These are phyloP conservation scores for Xylaria palmicola DNA, from an alignment of 495 filamentous ascomycete species.

Conservation along the genomic window DNA sequence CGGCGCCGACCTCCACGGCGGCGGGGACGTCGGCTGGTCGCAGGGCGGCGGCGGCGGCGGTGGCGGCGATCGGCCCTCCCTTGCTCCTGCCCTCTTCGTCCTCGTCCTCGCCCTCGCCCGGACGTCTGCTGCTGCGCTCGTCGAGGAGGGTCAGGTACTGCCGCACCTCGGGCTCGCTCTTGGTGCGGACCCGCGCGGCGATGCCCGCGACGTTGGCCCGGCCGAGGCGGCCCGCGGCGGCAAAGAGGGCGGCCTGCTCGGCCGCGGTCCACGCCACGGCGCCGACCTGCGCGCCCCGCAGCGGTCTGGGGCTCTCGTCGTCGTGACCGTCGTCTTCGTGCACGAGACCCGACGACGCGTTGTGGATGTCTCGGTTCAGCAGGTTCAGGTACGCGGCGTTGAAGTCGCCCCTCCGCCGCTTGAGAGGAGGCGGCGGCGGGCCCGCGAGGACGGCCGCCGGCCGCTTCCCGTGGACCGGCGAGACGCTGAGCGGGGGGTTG, in stretches of 20 bases:
- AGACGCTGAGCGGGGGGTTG: not conserved
- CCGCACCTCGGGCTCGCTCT: constrained; percentile 70
- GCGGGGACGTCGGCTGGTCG: constrained; percentile 58
- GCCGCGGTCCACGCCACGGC: constrained; percentile 62
- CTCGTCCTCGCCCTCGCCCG: too few relatives aligned
- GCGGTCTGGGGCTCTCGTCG: too few relatives aligned
- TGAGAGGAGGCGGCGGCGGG: constrained; percentile 24
- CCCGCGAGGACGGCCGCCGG: not conserved
- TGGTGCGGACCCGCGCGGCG: constrained; percentile 63
- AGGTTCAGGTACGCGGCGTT: constrained; percentile 58
- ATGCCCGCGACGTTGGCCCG: constrained; percentile 59
- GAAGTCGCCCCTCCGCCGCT: constrained; percentile 39
- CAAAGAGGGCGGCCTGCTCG: constrained; percentile 73
- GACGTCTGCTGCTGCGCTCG: too few relatives aligned
- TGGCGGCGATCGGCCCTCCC: too few relatives aligned
- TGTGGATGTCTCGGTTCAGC: constrained; percentile 55
- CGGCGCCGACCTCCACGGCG: constrained; percentile 68
- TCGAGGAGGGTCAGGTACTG: constrained; percentile 65
- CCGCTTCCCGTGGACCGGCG: constrained; percentile 11
- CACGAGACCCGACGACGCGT: constrained; percentile 35
- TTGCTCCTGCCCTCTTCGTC: too few relatives aligned
- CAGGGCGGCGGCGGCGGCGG: too few relatives aligned
- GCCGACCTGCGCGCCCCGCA: constrained; percentile 56
- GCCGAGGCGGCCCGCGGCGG: constrained; percentile 60
- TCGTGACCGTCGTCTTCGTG: constrained; percentile 16